phyloP scores from a whole-genome alignment of 306 rosid genomes.

The Lupinus albus region DNA sequence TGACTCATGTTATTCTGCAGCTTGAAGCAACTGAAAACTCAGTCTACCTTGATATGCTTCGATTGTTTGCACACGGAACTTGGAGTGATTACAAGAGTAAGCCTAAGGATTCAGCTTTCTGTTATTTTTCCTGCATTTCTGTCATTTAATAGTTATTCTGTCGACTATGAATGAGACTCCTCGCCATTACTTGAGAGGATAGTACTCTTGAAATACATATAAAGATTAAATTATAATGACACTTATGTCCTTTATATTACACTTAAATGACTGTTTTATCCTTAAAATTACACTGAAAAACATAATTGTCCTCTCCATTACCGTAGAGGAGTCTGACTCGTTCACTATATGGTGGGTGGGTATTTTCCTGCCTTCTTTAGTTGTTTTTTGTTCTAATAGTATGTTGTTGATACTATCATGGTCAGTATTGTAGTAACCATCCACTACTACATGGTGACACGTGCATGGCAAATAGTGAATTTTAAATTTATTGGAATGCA shows the following conservation, averaged over 20 bases:
- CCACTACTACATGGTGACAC: background rate
- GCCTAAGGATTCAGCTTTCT: constrained; percentile 30
- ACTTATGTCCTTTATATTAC: no score
- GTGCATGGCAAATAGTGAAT: background rate
- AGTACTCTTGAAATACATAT: no score
- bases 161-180: no score
- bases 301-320: no score
- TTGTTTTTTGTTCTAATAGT: constrained; percentile 3
- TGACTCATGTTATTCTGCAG: constrained; percentile 49
- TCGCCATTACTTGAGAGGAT: no score
- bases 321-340: no score
- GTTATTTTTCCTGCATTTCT: background rate
- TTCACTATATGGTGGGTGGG: background rate
- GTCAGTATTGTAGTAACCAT: constrained; percentile 4
- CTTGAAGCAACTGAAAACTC: constrained; percentile 71
- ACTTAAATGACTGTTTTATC: no score
- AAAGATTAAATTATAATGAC: background rate
- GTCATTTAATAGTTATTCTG: background rate
- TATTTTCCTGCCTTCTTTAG: background rate
- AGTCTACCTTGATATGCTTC: constrained; percentile 71
- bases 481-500: constrained; percentile 20
- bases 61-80: constrained; percentile 86
- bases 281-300: no score
- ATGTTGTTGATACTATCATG: background rate
- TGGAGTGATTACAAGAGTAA: constrained; percentile 95